A percentile compares a stretch with the other conserved stretches of the same genome.
phyloP scores from a whole-genome alignment of 139 green algal species.

The Chlorella sp. region DNA sequence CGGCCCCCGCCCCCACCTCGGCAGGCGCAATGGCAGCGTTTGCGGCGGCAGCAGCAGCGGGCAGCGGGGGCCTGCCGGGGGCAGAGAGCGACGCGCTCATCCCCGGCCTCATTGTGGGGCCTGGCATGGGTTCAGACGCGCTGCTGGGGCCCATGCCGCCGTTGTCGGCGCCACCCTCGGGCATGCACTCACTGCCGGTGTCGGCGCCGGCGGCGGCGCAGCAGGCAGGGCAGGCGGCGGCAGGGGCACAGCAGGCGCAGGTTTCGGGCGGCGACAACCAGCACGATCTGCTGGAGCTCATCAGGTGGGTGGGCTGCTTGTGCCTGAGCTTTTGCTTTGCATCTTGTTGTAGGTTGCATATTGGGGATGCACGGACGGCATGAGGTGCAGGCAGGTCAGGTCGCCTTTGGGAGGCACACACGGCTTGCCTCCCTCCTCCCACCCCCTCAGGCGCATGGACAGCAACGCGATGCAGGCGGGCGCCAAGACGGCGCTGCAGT shows the following conservation, averaged over 20 bases:
- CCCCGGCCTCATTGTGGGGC: background rate
- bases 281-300: slow-evolving; percentile 19
- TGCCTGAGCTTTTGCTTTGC: background rate
- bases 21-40: slow-evolving; percentile 10
- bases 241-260: background rate
- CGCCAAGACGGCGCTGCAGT: background rate
- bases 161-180: background rate
- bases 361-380: background rate
- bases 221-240: background rate
- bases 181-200: background rate
- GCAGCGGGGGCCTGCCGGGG: background rate
- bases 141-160: slow-evolving; percentile 11
- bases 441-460: background rate
- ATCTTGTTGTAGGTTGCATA: background rate
- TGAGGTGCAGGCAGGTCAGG: too few species aligned
- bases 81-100: slow-evolving; percentile 7
- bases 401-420: background rate
- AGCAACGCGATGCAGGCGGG: background rate
- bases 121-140: background rate
- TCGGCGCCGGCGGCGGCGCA: background rate
- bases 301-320: background rate
- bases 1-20: background rate
- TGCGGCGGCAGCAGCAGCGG: slow-evolving; percentile 1
- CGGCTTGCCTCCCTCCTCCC: background rate
- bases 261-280: background rate